Conservation (phyloP, 2,329 filamentous ascomycete genomes). For the Colletotrichum abscissum region DNA sequence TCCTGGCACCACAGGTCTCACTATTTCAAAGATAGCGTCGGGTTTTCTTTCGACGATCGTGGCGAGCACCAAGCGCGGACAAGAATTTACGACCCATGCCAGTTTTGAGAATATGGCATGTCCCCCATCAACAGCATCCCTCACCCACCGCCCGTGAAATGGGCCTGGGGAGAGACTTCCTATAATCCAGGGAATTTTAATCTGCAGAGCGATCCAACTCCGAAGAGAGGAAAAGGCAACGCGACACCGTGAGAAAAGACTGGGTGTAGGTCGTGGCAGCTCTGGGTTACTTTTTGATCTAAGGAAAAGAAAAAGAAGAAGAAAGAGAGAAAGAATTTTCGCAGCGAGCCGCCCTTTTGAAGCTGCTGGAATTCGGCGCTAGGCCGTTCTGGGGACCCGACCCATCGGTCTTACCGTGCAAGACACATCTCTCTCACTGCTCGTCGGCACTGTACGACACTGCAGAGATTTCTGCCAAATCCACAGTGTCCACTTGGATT, state of each 20-base stretch:
- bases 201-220: constrained; percentile 68
- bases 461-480: not conserved
- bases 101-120: constrained; percentile 47
- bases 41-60: not conserved
- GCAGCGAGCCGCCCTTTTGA: constrained; percentile 26
- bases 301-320: constrained; percentile 56
- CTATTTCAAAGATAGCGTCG: not conserved
- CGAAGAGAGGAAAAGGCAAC: constrained; percentile 66
- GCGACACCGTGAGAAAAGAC: constrained; percentile 64
- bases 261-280: constrained; percentile 73
- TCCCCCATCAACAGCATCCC: constrained; percentile 72
- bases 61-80: not conserved
- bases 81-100: not conserved
- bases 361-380: constrained; percentile 35
- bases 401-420: not conserved
- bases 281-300: constrained; percentile 73
- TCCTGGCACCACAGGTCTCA: not conserved
- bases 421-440: not conserved
- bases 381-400: constrained; percentile 32
- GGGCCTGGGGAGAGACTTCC: constrained; percentile 67
- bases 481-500: constrained; percentile 5
- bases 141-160: constrained; percentile 57
- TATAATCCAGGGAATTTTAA: constrained; percentile 67
- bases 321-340: constrained; percentile 48
- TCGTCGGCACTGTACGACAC: not conserved